phyloP scores from a whole-genome alignment of 208 protist species.

The Leishmania guyanensis region DNA sequence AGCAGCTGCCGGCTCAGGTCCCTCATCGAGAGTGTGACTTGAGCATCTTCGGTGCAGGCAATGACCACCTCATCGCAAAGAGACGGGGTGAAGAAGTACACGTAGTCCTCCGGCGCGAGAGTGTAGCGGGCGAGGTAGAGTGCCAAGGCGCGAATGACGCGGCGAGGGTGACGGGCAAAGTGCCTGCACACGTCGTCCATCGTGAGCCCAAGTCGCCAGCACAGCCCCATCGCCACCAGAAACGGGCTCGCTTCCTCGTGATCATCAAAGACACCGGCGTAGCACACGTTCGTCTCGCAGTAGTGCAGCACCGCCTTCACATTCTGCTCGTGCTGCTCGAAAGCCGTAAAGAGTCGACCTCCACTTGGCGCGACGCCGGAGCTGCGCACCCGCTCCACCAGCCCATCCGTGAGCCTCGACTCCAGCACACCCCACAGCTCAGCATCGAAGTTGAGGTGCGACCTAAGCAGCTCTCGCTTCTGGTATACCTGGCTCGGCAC shows the following conservation, averaged over 20 bases:
- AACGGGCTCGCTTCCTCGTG: conserved; percentile 78
- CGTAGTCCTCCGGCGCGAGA: conserved; percentile 71
- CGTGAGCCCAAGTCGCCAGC: conserved; percentile 41
- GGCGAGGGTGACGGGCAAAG: conserved; percentile 70
- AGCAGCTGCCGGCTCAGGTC: conserved; percentile 57
- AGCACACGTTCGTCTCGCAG: conserved; percentile 67
- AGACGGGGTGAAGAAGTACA: conserved; percentile 57
- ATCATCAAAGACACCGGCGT: conserved; percentile 74
- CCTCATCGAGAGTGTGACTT: conserved; percentile 58
- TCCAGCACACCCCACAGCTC: conserved; percentile 65
- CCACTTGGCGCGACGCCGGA: background rate
- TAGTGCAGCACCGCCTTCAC: conserved; percentile 67
- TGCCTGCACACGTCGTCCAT: conserved; percentile 55
- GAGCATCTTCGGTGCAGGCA: conserved; percentile 48
- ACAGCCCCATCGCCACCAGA: conserved; percentile 62
- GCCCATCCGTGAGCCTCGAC: conserved; percentile 23
- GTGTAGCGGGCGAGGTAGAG: conserved; percentile 77
- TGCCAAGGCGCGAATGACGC: conserved; percentile 67
- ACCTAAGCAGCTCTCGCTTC: conserved; percentile 45
- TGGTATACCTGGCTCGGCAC: conserved; percentile 50
- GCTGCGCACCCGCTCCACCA: conserved; percentile 26
- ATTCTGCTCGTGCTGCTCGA: conserved; percentile 51
- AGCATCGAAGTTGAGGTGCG: conserved; percentile 69
- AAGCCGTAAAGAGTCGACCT: conserved; percentile 41
- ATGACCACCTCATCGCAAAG: conserved; percentile 79